Percentiles rank a stretch among this genome's conserved stretches.
phyloP scores from a whole-genome alignment of 2,329 filamentous ascomycete genomes.

The Lachnellula suecica region DNA sequence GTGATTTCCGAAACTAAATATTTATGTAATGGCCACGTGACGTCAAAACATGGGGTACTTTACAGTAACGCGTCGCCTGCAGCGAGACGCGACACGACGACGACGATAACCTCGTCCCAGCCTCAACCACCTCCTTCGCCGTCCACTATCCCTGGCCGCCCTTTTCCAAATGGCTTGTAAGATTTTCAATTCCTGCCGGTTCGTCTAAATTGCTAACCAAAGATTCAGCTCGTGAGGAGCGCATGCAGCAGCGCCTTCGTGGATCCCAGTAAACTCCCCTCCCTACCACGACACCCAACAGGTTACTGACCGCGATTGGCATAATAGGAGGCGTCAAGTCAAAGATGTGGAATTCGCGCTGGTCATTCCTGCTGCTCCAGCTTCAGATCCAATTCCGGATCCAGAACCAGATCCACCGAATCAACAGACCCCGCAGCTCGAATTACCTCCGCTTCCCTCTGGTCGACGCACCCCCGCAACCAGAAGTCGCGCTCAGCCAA shows the following conservation, averaged over 20 bases:
- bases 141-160: no score
- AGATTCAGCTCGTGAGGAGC: slow-evolving; percentile 53
- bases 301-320: slow-evolving; percentile 37
- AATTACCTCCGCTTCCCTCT: slow-evolving; percentile 17
- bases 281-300: not conserved
- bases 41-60: no score
- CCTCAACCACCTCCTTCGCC: no score
- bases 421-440: slow-evolving; percentile 14
- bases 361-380: slow-evolving; percentile 40
- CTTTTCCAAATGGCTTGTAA: slow-evolving; percentile 25
- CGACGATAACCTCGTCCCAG: no score
- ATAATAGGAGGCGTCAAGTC: slow-evolving; percentile 45
- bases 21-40: no score
- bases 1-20: no score
- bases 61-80: no score
- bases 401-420: slow-evolving; percentile 6
- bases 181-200: not conserved
- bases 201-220: slow-evolving; percentile 10
- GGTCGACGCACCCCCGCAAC: slow-evolving; percentile 18
- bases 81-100: no score
- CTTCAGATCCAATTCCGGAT: slow-evolving; percentile 3
- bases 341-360: slow-evolving; percentile 61
- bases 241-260: slow-evolving; percentile 63
- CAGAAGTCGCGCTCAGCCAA: slow-evolving; percentile 5
- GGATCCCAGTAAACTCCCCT: slow-evolving; percentile 55